Conservation (phyloP, 176 grass and related monocot genomes). For the Phyllostachys edulis region DNA sequence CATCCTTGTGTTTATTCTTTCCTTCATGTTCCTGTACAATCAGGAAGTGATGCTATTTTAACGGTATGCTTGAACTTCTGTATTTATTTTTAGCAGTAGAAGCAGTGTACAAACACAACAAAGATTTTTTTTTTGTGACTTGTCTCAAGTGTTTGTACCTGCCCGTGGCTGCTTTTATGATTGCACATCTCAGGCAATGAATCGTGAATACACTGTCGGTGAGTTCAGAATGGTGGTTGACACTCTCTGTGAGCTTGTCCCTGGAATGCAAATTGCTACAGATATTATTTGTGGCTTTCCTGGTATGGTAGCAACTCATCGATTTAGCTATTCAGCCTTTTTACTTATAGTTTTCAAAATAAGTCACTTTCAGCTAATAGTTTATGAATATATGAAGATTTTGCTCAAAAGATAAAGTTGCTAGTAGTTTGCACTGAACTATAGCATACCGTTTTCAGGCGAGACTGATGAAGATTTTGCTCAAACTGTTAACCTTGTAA, state of each 20-base stretch:
- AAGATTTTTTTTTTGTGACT: neutral
- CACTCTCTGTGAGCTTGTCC: conserved; percentile 80
- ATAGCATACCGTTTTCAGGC: conserved; percentile 40
- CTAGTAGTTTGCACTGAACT: conserved; percentile 14
- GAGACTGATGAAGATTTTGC: conserved; percentile 90
- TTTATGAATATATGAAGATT: neutral
- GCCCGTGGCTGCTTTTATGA: neutral
- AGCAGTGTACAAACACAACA: neutral
- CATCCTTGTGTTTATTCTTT: conserved; percentile 92
- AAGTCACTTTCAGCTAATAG: neutral
- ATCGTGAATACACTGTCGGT: conserved; percentile 75
- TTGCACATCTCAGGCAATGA: conserved; percentile 73
- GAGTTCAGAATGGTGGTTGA: conserved; percentile 90
- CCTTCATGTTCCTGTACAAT: conserved; percentile 93
- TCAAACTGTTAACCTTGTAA: conserved; percentile 82
- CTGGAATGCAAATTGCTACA: conserved; percentile 93
- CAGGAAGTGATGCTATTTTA: conserved; percentile 84
- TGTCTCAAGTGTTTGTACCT: neutral
- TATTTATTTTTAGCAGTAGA: neutral
- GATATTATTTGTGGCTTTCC: conserved; percentile 98
- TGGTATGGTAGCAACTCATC: conserved; percentile 47
- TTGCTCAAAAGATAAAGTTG: neutral
- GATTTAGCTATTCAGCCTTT: conserved; percentile 12
- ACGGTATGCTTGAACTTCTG: conserved; percentile 49
- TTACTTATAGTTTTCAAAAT: neutral